A percentile compares a stretch with the other conserved stretches of the same genome.
phyloP scores from a whole-genome alignment of 371 early-diverging fungal species.

The Mucor racemosus region DNA sequence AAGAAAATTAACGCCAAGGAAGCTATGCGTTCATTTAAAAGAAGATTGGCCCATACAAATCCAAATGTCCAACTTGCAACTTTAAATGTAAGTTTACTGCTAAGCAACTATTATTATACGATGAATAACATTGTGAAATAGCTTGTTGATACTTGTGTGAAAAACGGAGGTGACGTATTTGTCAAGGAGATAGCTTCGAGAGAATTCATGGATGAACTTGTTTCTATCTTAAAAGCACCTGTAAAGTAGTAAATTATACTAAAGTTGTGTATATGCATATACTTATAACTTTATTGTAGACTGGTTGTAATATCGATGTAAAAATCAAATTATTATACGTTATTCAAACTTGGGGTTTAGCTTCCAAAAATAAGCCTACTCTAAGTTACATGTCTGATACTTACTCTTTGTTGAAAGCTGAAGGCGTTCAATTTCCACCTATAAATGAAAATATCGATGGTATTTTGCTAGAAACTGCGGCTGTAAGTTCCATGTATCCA shows the following conservation, averaged over 20 bases:
- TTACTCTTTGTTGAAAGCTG: constrained; percentile 78
- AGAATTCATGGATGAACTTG: constrained; percentile 90
- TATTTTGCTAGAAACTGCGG: constrained; percentile 71
- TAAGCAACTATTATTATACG: not conserved
- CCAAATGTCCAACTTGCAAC: constrained; percentile 93
- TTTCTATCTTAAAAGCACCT: constrained; percentile 66
- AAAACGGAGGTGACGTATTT: constrained; percentile 92
- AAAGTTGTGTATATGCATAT: not conserved
- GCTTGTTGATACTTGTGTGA: constrained; percentile 92
- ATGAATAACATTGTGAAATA: constrained; percentile 28
- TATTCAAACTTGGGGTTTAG: constrained; percentile 90
- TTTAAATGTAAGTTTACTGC: constrained; percentile 66
- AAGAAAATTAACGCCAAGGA: constrained; percentile 85
- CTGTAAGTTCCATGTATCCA: constrained; percentile 46
- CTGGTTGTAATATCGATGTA: constrained; percentile 72
- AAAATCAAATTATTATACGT: constrained; percentile 69
- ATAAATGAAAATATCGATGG: constrained; percentile 72
- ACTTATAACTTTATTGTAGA: constrained; percentile 16
- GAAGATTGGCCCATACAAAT: constrained; percentile 81
- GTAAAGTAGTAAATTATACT: constrained; percentile 44
- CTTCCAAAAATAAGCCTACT: constrained; percentile 78
- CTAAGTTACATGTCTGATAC: constrained; percentile 79
- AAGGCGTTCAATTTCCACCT: constrained; percentile 76
- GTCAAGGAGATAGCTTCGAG: constrained; percentile 86
- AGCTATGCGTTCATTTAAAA: constrained; percentile 76